Evolutionary conservation across 2,329 filamentous ascomycete species (phyloP), one percentile per base, ranked within the genome.

Genomic region (Coleophoma eucalyptorum): DNA sequence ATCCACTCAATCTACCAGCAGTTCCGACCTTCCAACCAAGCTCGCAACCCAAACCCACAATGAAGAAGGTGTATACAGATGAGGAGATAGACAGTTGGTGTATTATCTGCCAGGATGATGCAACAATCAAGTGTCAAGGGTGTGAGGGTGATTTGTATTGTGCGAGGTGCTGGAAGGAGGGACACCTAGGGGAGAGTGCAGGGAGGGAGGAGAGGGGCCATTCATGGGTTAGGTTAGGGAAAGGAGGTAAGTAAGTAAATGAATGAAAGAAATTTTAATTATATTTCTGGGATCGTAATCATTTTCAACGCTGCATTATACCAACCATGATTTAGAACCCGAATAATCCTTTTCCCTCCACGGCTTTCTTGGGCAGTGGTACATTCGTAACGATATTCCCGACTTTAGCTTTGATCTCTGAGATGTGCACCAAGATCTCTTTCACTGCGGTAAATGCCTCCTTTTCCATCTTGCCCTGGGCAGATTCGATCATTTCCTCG

Each of bases 91-190:
- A 86, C 40, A 81, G 78, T 1, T 95, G 89, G 89, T 95, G 90
- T 65, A 80, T 85, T 32, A 90, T 94, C 10, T 96, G 90, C 64
- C 82, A 87, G 43, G 88, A 90, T 52, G 87, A 94, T 62, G 89
- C 86, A 0, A 83, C 82, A 3, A 70, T 94, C 26, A 77, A 77
- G 51, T 96, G 90, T 64, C 64, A 84, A 0, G 89, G 86, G 3
- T 96, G 90, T 60, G 82, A 83, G 34, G 73, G 72, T 1, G 79
- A 92, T 56, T 72, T 90, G 38, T 95, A 93, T 65, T 96, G 90
- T 65, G 74, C 77, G 19, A 73, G 79, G 15, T 95, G 90, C 72
- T 96, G 90, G 90, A 79, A 77, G 52, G 89, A 93, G 62, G 90
- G 90, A 67, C 90, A 95, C 62, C 72, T 81, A 33, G 85, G 87